phyloP scores from a whole-genome alignment of 1,139 yeast species.

The Tardiomyces digboiensis region DNA sequence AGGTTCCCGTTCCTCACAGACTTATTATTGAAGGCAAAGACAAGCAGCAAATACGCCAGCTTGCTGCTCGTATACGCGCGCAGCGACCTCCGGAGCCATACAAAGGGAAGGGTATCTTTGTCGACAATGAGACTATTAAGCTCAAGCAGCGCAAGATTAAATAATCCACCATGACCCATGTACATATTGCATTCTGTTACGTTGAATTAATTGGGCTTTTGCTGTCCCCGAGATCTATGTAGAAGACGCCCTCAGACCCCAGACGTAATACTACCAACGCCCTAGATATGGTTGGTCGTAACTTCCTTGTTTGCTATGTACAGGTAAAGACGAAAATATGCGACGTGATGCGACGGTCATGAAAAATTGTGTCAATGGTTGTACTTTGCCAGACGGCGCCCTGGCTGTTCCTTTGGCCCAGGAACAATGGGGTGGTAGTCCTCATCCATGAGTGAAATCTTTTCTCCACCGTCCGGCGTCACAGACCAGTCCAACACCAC shows the following conservation, averaged over 20 bases:
- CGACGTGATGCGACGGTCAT: not conserved
- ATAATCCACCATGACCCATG: slow-evolving; percentile 26
- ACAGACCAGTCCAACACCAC: slow-evolving; percentile 28
- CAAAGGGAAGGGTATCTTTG: slow-evolving; percentile 95
- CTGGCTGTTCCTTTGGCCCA: slow-evolving; percentile 24
- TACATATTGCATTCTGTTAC: too few relatives aligned
- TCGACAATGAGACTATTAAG: slow-evolving; percentile 83
- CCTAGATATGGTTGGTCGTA: too few relatives aligned
- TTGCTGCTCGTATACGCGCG: slow-evolving; percentile 83
- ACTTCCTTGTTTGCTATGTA: too few relatives aligned
- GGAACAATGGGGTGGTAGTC: slow-evolving; percentile 28
- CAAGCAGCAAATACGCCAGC: slow-evolving; percentile 77
- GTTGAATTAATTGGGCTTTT: too few relatives aligned
- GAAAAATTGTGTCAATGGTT: not conserved
- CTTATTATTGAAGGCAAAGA: slow-evolving; percentile 79
- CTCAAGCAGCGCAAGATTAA: slow-evolving; percentile 90
- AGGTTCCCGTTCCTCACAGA: slow-evolving; percentile 83
- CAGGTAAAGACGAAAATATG: too few relatives aligned
- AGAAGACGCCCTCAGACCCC: too few relatives aligned
- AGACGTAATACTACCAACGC: too few relatives aligned
- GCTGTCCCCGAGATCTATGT: too few relatives aligned
- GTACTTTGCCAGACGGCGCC: slow-evolving; percentile 11
- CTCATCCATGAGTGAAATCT: slow-evolving; percentile 23
- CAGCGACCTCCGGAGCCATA: slow-evolving; percentile 97
- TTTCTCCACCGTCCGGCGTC: slow-evolving; percentile 19